Base-by-base conservation (phyloP, 768 basidiomycete species). In the Galerina marginata region DNA sequence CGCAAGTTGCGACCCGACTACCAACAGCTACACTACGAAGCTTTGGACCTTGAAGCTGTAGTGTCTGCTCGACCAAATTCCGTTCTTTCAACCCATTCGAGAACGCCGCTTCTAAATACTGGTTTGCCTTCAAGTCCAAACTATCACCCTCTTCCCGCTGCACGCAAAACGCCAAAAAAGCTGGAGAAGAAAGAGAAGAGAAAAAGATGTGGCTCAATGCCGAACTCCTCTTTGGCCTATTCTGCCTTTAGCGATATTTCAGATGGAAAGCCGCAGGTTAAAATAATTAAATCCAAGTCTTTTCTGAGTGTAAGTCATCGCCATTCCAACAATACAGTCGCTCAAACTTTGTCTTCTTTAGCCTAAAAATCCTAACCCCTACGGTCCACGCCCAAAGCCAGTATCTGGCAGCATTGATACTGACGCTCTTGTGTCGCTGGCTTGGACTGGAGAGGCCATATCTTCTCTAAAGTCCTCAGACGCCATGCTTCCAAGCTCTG, bases 391-490 rank as follows among this genome's bases (percentile, higher is more conserved):
- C n/a, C 69, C 70, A 29, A 61, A 54, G 15, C 67, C 61, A 9
- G 43, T 68, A 5, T 63, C 68, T 6, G 61, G 67, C 26, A 67
- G 64, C 46, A 67, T 72, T 23, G 65, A 69, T 36, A 75, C 74
- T 10, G 68, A 69, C 40, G 69, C 68, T n/a, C 62, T 75, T 10
- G 71, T 70, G 33, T 71, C 72, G 20, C 64, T 74, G 0, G 71
- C 74, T 45, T 75, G 74, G 74, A 74, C 69, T 4, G 74, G 74
- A 12, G 64, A 69, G 37, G 42, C 63, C n/a, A 47, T 54, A 10
- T 55, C 63, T 15, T 60, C 64, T 15, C 36, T 65, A 11, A 64
- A 59, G 23, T 53, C 58, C 3, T 59, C 64, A 14, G 59, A 67
- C 36, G 55, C 54, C 33, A 33, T 58, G 20, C 51, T 59, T 9